Base-by-base conservation (phyloP, 495 filamentous ascomycete genomes). In the Neurospora sublineolata region DNA sequence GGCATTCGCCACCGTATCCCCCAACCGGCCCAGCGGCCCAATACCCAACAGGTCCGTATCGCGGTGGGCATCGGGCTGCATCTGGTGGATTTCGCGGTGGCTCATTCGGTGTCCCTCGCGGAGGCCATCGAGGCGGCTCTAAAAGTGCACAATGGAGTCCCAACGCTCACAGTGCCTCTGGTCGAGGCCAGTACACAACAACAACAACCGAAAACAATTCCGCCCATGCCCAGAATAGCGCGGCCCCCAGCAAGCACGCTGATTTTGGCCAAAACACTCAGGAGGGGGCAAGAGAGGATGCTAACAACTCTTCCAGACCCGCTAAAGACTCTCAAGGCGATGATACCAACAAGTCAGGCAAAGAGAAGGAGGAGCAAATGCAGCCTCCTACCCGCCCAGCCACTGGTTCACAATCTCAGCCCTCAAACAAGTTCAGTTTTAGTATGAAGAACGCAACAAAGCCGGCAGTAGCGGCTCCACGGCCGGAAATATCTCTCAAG, bases 401-500 rank as follows among this genome's bases (percentile, higher is more conserved):
- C 8, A 58, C 33, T 81, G 86, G 76, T 72, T 82, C 68, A 84
- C 87, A 86, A 81, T 87, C 84, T 38, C 76, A 76, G 40, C 77
- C 79, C 20, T 68, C 78, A 18, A 89, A 89, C 42, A 94, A 93
- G 78, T 93, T 97, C 75, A 93, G 92, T 76, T 97, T 97, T 79
- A 91, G 92, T 14, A 90, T 97, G 79, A 96, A 95, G 78, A 83
- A 88, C 37, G 80, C 85, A 0, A 64, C 52, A 64, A 95, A 95
- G 72, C 80, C 87, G 27, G 80, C 85, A 7, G 79, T 83, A n/a
- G 82, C 88, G 23, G 81, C 87, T 30, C 85, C 91, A 4, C 91
- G 93, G 72, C 87, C 90, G 8, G 92, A 86, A 83, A 93, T 88
- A 71, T 91, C 89, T 3, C 88, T 89, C 72, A 90, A 91, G 70